Conservation (phyloP, 208 protist species). For the Crithidia acanthocephali region DNA sequence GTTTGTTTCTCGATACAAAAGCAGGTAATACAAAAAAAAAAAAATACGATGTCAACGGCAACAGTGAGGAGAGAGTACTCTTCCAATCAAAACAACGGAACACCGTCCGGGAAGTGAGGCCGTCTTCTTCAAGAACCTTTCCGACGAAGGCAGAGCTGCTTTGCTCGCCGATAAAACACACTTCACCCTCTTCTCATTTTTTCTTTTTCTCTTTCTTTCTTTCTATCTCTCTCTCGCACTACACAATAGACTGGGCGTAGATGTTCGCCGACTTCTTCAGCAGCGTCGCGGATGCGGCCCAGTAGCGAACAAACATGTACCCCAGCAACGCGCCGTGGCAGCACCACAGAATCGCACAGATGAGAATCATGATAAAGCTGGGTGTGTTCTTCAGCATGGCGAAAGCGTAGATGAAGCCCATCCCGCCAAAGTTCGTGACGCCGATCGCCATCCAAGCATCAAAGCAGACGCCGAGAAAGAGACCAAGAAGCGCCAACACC, state of each 20-base stretch:
- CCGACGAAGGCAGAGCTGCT: no score
- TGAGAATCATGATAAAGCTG: constrained; percentile 51
- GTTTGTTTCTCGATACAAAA: no score
- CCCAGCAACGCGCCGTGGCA: constrained; percentile 59
- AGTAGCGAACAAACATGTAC: constrained; percentile 60
- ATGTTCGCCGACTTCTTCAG: constrained; percentile 36
- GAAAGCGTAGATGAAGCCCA: constrained; percentile 77
- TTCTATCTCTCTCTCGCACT: background rate
- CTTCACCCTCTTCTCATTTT: background rate
- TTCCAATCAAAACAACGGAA: no score
- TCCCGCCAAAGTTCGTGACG: constrained; percentile 67
- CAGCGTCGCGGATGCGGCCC: constrained; percentile 36
- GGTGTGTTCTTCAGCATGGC: background rate
- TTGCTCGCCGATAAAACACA: no score
- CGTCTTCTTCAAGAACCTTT: background rate
- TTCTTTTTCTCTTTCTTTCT: background rate
- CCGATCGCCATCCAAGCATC: constrained; percentile 87
- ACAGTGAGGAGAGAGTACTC: no score
- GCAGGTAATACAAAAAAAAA: no score
- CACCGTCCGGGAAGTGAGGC: no score
- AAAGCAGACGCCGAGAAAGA: constrained; percentile 66
- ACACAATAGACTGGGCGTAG: constrained; percentile 44
- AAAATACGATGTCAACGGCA: no score
- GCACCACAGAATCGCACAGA: constrained; percentile 74
- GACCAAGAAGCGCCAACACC: constrained; percentile 59